Base-by-base conservation (phyloP, 345 rosid species). In the Gossypium stocksii region DNA sequence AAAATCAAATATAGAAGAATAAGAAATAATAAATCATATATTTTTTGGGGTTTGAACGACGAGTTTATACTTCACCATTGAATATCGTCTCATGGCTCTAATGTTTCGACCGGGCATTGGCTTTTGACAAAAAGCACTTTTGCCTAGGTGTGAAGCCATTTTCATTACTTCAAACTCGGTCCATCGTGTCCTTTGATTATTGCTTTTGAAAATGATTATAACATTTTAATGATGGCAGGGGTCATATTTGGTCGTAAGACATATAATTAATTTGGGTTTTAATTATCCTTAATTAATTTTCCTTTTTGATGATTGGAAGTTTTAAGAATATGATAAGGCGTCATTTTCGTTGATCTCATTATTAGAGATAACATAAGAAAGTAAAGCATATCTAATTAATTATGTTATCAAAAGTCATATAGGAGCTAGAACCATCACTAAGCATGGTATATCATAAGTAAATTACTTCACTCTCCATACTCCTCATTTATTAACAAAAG, bases 61-160 rank as follows among this genome's bases (percentile, higher is more conserved):
- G 71, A 14, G 62, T 13, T 57, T 66, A 65, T 64, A 70, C 10
- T 29, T 71, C 61, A 45, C 43, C 11, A 17, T 61, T 14, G 69
- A 78, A 73, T 56, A 23, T 49, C 69, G 70, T 45, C 68, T 41
- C 70, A 52, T 43, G 64, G 19, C 46, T 45, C 17, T 61, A 17
- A 70, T 54, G 77, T 72, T 70, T 76, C 75, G 72, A 9, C 14
- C 16, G 27, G 74, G 38, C 57, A 76, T 78, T 78, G 78, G 84
- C 73, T 62, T 54, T 9, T 41, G 8, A 25, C 56, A 77, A 70
- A 70, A 76, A 25, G 57, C 70, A 38, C 49, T 69, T 11, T 11
- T 3, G 22, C n/a, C 71, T 16, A 16, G 11, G 3, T 61, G 53
- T 70, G 67, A 17, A 0, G 1, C 57, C 10, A 27, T 70, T 70